phyloP scores from a whole-genome alignment of 1,284 basidiomycete species.

The Sparassis latifolia region DNA sequence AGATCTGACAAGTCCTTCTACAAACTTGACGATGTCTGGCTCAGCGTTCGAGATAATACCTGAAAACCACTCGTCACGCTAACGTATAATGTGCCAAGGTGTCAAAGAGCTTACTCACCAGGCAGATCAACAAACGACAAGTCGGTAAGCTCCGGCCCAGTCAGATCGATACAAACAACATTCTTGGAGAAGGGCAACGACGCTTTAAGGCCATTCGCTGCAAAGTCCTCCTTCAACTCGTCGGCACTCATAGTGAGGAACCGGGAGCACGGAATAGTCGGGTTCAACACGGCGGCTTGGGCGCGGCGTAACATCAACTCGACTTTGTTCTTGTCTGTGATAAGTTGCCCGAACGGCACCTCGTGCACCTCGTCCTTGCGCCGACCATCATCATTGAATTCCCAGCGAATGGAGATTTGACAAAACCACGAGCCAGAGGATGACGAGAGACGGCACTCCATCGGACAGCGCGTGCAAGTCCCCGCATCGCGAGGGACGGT shows the following conservation, averaged over 20 bases:
- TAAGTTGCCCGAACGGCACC: slow-evolving; percentile 28
- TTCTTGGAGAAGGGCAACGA: slow-evolving; percentile 34
- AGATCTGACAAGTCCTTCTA: slow-evolving; percentile 38
- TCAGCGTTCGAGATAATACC: slow-evolving; percentile 53
- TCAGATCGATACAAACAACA: slow-evolving; percentile 37
- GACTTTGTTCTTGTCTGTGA: slow-evolving; percentile 30
- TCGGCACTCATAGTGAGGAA: slow-evolving; percentile 22
- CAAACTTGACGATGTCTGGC: slow-evolving; percentile 34
- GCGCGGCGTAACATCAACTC: slow-evolving; percentile 37
- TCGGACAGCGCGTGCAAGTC: slow-evolving; percentile 23
- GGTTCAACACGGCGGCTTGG: slow-evolving; percentile 38
- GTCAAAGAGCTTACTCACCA: slow-evolving; percentile 30
- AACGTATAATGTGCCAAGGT: not conserved
- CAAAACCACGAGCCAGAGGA: slow-evolving; percentile 25
- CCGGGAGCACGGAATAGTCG: slow-evolving; percentile 14
- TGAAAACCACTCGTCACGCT: slow-evolving; percentile 12
- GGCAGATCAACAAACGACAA: slow-evolving; percentile 41
- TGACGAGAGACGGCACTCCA: slow-evolving; percentile 21
- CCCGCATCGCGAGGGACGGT: slow-evolving; percentile 17
- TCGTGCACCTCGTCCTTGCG: slow-evolving; percentile 24
- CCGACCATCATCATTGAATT: slow-evolving; percentile 14
- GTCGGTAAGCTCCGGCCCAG: slow-evolving; percentile 38
- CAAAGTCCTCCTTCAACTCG: slow-evolving; percentile 7
- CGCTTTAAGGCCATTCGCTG: slow-evolving; percentile 1
- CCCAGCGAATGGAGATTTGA: slow-evolving; percentile 27